Base-by-base conservation (phyloP, 1,284 basidiomycete genomes). In the Mycosarcoma mackinlayi region DNA sequence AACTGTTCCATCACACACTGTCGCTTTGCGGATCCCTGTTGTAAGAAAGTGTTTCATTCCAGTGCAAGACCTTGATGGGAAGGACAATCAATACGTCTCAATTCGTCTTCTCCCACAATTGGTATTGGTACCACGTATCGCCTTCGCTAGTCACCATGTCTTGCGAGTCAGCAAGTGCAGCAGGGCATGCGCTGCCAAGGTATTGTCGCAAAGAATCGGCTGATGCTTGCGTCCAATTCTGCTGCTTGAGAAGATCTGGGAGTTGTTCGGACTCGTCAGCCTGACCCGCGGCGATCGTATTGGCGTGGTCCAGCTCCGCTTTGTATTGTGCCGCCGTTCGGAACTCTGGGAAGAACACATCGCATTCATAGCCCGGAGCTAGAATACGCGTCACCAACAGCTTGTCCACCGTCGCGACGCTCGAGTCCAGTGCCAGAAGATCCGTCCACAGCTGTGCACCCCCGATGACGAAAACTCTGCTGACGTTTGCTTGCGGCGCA, bases 311-410 rank as follows among this genome's bases (percentile, higher is more conserved):
- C 8, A 51, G n/a, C 31, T 72, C 69, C 5, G 42, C n/a, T 24
- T 42, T 18, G 27, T 65, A 49, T 34, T 80, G 78, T 23, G 33
- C 42, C 9, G 23, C 19, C 11, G 65, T 67, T 13, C 87, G 77
- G 78, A 93, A 91, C 70, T 93, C 89, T 2, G 91, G 88, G 81
- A 98, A 88, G 84, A 91, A 92, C 14, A 90, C 89, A 82, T 98
- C 94, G 83, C 94, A 98, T 34, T 89, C 87, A 78, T 92, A 93
- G 9, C 86, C 85, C 1, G 92, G 92, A 14, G 86, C 85, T 28
- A 90, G 75, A 61, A 98, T 87, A 3, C 93, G 89, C 3, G 96
- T 98, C 56, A 98, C 86, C 50, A 98, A 87, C 10, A 80, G 71
- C 27, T 60, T 55, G 54, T 79, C 74, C 24, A 79, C 64, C 16